Base-by-base conservation (phyloP, 78 protist genomes). In the Planoprotostelium fungivorum region DNA sequence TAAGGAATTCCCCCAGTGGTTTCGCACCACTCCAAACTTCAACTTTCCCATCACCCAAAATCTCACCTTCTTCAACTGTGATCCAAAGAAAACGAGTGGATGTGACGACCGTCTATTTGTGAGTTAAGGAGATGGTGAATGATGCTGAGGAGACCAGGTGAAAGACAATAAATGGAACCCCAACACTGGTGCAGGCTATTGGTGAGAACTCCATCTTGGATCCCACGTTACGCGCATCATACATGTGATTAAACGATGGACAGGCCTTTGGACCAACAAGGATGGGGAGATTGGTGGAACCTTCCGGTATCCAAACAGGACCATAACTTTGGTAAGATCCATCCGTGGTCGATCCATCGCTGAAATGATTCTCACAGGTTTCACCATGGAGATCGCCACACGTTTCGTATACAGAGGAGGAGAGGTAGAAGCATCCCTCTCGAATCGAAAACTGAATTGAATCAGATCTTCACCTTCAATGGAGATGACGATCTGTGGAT, bases 351-450 rank as follows among this genome's bases (percentile, higher is more conserved):
- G 31, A 25, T 9, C 83, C 9, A 51, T 16, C 16, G 83, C 83
- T 25, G 16, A 16, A 9, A 51, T 16, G 16, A 51, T 16, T 51
- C n/a, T n/a, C n/a, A n/a, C 1, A 1, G 86, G 86, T 1, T 84
- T 84, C 86, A 23, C 37, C 86, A 84, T 84, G 86, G 34, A 84
- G 34, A 84, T 84, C 86, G 34, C 29, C 86, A 84, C 86, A 1
- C 10, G 10, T 5, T 84, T 84, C 86, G 86, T 28, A 1, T 84
- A 84, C 86, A 84, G 86, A 31, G 86, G 86, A 1, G 86, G 86
- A 28, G 86, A 84, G 86, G 37, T 31, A 10, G 16, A 25, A 16
- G 16, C 5, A 51, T 51, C 73, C 16, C 16, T 51, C 73, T 51
- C 73, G 5, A 25, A 51, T 51, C 16, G 5, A 5, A 51, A 25